These are phyloP conservation scores for Aspergillus udagawae DNA, from an alignment of 2,329 filamentous ascomycete genomes.

Conservation along the genomic window DNA sequence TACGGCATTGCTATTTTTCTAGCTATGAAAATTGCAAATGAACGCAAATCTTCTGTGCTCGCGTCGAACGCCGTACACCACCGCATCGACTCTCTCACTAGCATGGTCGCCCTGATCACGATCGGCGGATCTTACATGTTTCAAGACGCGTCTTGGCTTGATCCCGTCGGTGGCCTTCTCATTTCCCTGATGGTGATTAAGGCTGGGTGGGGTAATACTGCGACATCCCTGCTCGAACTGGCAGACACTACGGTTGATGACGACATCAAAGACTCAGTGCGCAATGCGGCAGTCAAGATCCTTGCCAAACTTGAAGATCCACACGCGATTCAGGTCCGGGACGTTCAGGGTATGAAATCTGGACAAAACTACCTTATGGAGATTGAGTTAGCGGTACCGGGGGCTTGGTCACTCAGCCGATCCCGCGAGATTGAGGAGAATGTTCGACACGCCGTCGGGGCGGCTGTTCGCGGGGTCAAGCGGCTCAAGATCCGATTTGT, in stretches of 20 bases:
- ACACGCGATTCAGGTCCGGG: conserved; percentile 64
- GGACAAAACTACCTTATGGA: conserved; percentile 96
- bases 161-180: conserved; percentile 86
- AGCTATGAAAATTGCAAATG: conserved; percentile 93
- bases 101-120: conserved; percentile 83
- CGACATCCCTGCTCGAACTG: conserved; percentile 76
- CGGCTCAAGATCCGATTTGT: conserved; percentile 82
- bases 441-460: conserved; percentile 68
- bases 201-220: conserved; percentile 82
- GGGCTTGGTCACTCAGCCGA: conserved; percentile 69
- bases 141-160: conserved; percentile 82
- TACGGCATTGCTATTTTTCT: conserved; percentile 8
- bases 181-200: conserved; percentile 93
- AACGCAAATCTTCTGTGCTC: conserved; percentile 91
- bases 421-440: conserved; percentile 66
- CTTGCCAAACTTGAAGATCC: conserved; percentile 53
- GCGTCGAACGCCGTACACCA: conserved; percentile 96
- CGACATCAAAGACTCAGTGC: conserved; percentile 71
- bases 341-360: conserved; percentile 86
- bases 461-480: conserved; percentile 77
- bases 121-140: conserved; percentile 88
- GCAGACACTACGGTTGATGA: conserved; percentile 86
- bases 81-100: conserved; percentile 91
- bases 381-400: conserved; percentile 76
- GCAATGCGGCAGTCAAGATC: conserved; percentile 60